Base-by-base conservation (phyloP, 1,284 basidiomycete species). In the Malassezia nana region DNA sequence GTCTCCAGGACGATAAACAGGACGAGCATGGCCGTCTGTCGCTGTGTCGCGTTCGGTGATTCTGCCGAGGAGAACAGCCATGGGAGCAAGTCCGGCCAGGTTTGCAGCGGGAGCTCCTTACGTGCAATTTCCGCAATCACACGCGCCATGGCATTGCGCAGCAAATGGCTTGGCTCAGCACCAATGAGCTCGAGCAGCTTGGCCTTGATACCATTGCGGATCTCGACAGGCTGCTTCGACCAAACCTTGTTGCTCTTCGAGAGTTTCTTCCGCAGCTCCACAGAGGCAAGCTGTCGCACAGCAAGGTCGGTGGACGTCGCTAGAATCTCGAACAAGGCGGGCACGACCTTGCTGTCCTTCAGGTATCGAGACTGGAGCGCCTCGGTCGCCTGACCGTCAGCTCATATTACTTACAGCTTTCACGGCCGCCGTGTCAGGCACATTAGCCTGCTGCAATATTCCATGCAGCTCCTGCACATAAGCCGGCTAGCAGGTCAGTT, bases 221-320 rank as follows among this genome's bases (percentile, higher is more conserved):
- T 80, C 44, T 80, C 77, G 70, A 82, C 81, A 39, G 83, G 76
- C 51, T 89, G 81, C 65, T 82, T 79, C 33, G 83, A 79, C 92
- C 94, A 96, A 33, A 91, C 77, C 74, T 83, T 84, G 64, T 84
- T 85, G 68, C 84, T 85, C 74, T 83, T 81, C 24, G 80, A 76
- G 54, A 98, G 81, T 58, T 92, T 85, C 80, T 99, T 99, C 64
- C 94, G 81, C 70, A 96, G 80, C 78, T 99, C 94, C 55, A 98
- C 91, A n/a, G 91, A 89, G 46, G 91, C 88, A 20, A 99, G 82
- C 83, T 99, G 94, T 52, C 92, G 87, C 58, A 95, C 84, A 16
- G 60, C 62, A n/a, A 66, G 75, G 75, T 91, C 86, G 16, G 85
- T 85, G 26, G 87, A 87, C 68, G 82, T 86, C 29, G 86, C 84